Conservation (phyloP, 257 asterid species). For the Solanum pennellii region DNA sequence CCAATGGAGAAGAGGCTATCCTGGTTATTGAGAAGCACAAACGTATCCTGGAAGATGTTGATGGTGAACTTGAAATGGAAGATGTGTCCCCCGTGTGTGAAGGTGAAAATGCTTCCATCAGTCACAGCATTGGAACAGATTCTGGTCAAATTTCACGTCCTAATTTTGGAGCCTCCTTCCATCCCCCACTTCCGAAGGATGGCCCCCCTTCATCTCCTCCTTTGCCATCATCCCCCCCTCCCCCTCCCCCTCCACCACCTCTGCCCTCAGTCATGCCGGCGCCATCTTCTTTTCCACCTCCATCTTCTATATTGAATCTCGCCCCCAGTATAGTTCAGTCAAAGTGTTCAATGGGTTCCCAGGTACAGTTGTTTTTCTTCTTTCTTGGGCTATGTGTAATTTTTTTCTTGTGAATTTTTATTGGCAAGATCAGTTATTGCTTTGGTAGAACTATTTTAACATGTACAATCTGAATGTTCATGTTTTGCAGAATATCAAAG, state of each 20-base stretch:
- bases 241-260: slow-evolving; percentile 26
- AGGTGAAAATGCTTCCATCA: slow-evolving; percentile 28
- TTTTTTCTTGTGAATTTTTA: not conserved
- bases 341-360: slow-evolving; percentile 29
- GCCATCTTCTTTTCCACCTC: slow-evolving; percentile 12
- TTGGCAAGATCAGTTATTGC: not conserved
- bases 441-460: slow-evolving; percentile 3
- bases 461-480: not conserved
- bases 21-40: slow-evolving; percentile 50
- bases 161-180: slow-evolving; percentile 7
- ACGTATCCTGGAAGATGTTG: slow-evolving; percentile 81
- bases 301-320: slow-evolving; percentile 18
- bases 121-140: slow-evolving; percentile 18
- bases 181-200: slow-evolving; percentile 32
- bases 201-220: slow-evolving; percentile 41
- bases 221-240: slow-evolving; percentile 29
- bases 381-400: not conserved
- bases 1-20: slow-evolving; percentile 23
- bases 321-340: slow-evolving; percentile 21
- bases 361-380: slow-evolving; percentile 22
- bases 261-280: slow-evolving; percentile 10
- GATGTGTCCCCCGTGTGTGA: slow-evolving; percentile 73
- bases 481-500: slow-evolving; percentile 31
- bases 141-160: slow-evolving; percentile 17
- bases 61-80: slow-evolving; percentile 97